A percentile compares a stretch with the other conserved stretches of the same genome.
These are phyloP conservation scores for Populus hybrid DNA, from an alignment of 441 rosid genomes.

Conservation along the genomic window DNA sequence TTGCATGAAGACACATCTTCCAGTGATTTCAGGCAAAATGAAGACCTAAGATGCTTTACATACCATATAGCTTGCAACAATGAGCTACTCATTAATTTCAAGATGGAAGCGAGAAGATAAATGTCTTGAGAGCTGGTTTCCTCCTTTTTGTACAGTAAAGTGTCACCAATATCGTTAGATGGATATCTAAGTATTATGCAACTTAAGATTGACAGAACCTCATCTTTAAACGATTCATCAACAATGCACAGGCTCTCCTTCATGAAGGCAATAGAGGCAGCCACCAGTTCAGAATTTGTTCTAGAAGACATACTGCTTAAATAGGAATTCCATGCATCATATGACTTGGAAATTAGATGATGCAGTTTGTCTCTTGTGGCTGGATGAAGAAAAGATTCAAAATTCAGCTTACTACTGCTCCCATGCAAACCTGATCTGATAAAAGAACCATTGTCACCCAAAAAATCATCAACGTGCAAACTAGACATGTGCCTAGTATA, in stretches of 20 bases:
- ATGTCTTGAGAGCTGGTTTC: slow-evolving; percentile 48
- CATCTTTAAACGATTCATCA: slow-evolving; percentile 42
- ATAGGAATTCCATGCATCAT: slow-evolving; percentile 43
- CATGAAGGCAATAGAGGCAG: slow-evolving; percentile 44
- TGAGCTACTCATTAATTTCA: slow-evolving; percentile 70
- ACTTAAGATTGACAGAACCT: slow-evolving; percentile 46
- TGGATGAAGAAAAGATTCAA: slow-evolving; percentile 49
- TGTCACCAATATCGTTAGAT: slow-evolving; percentile 44
- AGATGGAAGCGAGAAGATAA: slow-evolving; percentile 62
- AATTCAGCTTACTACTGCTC: slow-evolving; percentile 26
- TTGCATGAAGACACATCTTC: slow-evolving; percentile 34
- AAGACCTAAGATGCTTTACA: slow-evolving; percentile 30
- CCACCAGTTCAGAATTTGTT: slow-evolving; percentile 45
- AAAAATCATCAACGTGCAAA: slow-evolving; percentile 26
- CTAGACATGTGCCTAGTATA: slow-evolving; percentile 49
- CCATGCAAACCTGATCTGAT: slow-evolving; percentile 26
- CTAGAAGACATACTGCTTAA: slow-evolving; percentile 31
- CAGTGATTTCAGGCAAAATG: slow-evolving; percentile 25
- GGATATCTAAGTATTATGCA: slow-evolving; percentile 46
- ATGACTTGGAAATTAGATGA: slow-evolving; percentile 36
- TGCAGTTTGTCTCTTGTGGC: slow-evolving; percentile 46
- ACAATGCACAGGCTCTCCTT: slow-evolving; percentile 38
- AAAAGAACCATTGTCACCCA: slow-evolving; percentile 27
- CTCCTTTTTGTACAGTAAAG: slow-evolving; percentile 25
- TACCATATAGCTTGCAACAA: slow-evolving; percentile 46